Conservation (phyloP, 305 asterid genomes). For the Solanum hybrid region DNA sequence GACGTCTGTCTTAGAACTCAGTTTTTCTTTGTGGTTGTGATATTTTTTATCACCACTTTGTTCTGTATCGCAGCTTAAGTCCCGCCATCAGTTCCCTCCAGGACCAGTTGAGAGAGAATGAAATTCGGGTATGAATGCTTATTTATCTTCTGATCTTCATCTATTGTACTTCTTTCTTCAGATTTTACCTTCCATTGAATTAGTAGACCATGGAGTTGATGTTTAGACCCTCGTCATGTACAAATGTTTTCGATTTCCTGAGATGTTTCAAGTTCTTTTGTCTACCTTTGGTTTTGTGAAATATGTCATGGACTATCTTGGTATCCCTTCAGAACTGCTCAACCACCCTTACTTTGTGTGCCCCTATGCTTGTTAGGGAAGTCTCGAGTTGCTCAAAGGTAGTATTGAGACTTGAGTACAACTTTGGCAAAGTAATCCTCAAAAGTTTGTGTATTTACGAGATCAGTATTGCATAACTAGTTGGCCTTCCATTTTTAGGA, state of each 20-base stretch:
- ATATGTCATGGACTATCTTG: background rate
- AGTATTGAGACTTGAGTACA: background rate
- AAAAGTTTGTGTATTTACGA: background rate
- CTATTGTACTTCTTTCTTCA: background rate
- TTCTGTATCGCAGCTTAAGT: slow-evolving; percentile 56
- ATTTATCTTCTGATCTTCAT: background rate
- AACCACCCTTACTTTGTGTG: background rate
- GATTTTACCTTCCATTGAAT: background rate
- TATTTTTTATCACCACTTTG: slow-evolving; percentile 11
- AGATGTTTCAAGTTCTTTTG: background rate
- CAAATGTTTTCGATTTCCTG: background rate
- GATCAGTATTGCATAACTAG: background rate
- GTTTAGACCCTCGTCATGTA: background rate
- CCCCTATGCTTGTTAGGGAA: background rate
- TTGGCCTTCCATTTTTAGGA: background rate
- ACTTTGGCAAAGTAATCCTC: background rate
- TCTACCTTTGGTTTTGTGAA: background rate
- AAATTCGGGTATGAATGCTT: slow-evolving; percentile 52
- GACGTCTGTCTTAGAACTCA: background rate
- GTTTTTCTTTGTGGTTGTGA: slow-evolving; percentile 4
- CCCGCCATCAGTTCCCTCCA: slow-evolving; percentile 86
- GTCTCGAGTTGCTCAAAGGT: background rate
- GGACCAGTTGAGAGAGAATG: slow-evolving; percentile 87
- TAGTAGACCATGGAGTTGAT: background rate
- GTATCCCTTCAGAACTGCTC: background rate